Evolutionary conservation across 495 filamentous ascomycete species (phyloP).

Genomic region (Cercophora sp.): DNA sequence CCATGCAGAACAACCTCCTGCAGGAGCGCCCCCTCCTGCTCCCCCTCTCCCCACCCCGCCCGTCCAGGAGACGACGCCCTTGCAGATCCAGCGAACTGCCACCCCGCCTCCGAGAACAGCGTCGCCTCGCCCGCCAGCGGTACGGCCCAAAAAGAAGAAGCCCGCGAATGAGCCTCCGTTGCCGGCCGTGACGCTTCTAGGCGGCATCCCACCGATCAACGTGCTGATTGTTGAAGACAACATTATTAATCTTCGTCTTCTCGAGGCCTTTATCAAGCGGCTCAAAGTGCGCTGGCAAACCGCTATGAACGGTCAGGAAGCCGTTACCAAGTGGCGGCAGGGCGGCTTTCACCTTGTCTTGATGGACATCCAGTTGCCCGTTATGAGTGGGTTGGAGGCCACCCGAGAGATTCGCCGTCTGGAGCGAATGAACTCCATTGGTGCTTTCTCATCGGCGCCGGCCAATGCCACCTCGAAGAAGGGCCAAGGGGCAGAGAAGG

Average conservation of each 20-base stretch:
- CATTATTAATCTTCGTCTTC: slow-evolving; percentile 86
- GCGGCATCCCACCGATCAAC: slow-evolving; percentile 91
- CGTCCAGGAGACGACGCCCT: slow-evolving; percentile 31
- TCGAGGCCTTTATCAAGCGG: slow-evolving; percentile 95
- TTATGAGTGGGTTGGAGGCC: slow-evolving; percentile 96
- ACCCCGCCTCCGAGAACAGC: slow-evolving; percentile 58
- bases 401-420: slow-evolving; percentile 92
- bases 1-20: slow-evolving; percentile 42
- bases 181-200: slow-evolving; percentile 68
- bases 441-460: slow-evolving; percentile 61
- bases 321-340: slow-evolving; percentile 83
- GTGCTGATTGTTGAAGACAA: slow-evolving; percentile 98
- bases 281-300: slow-evolving; percentile 98
- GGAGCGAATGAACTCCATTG: slow-evolving; percentile 85
- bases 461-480: neutral
- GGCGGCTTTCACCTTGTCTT: slow-evolving; percentile 97
- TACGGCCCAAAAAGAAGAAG: slow-evolving; percentile 54
- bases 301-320: slow-evolving; percentile 88
- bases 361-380: slow-evolving; percentile 97
- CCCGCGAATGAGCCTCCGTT: slow-evolving; percentile 44
- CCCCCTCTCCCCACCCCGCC: slow-evolving; percentile 59
- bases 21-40: slow-evolving; percentile 33
- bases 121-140: slow-evolving; percentile 49
- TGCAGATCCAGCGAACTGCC: slow-evolving; percentile 29
- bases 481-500: neutral